A percentile compares a stretch with the other conserved stretches of the same genome.
Conservation (phyloP, 495 filamentous ascomycete genomes). For the Gamarada debralockiae region DNA sequence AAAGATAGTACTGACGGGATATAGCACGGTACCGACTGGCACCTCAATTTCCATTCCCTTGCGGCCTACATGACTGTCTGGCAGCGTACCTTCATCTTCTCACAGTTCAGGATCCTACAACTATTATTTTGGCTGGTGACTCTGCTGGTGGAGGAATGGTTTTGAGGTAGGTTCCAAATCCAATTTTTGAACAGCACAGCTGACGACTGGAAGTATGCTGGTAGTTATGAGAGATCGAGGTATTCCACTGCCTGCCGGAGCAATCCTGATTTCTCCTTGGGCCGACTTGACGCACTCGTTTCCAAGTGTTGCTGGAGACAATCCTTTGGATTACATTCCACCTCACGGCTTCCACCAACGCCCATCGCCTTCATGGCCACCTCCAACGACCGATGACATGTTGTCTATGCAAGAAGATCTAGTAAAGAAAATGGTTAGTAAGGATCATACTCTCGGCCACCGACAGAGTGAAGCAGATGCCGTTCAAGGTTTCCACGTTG, state of each 20-base stretch:
- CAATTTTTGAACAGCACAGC: background rate
- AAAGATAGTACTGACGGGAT: background rate
- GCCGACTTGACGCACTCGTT: constrained; percentile 93
- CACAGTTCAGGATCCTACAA: constrained; percentile 64
- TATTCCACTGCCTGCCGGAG: constrained; percentile 80
- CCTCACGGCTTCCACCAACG: constrained; percentile 79
- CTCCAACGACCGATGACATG: constrained; percentile 71
- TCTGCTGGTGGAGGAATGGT: constrained; percentile 90
- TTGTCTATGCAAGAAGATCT: constrained; percentile 21
- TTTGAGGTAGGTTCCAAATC: constrained; percentile 44
- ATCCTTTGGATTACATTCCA: constrained; percentile 81
- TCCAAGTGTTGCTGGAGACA: constrained; percentile 74
- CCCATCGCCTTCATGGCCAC: constrained; percentile 86
- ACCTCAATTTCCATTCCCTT: constrained; percentile 94
- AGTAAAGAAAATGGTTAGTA: constrained; percentile 14
- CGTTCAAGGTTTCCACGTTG: constrained; percentile 23
- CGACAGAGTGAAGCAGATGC: constrained; percentile 23
- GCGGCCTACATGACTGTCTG: constrained; percentile 82
- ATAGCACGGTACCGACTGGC: constrained; percentile 69
- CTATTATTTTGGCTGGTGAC: constrained; percentile 80
- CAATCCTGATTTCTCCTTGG: constrained; percentile 89
- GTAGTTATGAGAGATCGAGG: constrained; percentile 77
- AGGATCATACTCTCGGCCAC: constrained; percentile 3
- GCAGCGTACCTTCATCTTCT: constrained; percentile 83
- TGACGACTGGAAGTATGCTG: constrained; percentile 52